Evolutionary conservation across 805 yeast genomes (phyloP).

Genomic region (Kodamaea nitidulidarum): DNA sequence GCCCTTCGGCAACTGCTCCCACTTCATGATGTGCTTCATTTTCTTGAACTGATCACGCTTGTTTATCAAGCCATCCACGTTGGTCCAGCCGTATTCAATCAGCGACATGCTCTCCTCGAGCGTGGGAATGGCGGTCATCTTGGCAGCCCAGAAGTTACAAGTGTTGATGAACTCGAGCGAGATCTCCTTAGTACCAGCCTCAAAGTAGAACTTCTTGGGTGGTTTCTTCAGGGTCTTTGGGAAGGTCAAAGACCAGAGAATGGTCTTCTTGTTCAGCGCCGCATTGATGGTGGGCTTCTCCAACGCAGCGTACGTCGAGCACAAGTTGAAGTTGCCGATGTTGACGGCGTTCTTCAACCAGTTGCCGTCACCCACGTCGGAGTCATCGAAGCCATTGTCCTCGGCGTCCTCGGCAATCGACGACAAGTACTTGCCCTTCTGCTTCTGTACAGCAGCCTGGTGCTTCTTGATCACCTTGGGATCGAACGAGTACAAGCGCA

Average conservation of each 20-base stretch:
- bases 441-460: conserved; percentile 25
- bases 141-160: conserved; percentile 88
- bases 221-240: conserved; percentile 40
- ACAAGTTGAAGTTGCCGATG: conserved; percentile 48
- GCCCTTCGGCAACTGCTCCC: conserved; percentile 42
- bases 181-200: conserved; percentile 61
- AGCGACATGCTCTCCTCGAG: conserved; percentile 66
- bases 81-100: conserved; percentile 79
- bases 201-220: conserved; percentile 50
- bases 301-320: conserved; percentile 47
- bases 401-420: conserved; percentile 13
- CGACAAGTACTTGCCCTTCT: conserved; percentile 18
- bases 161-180: conserved; percentile 70
- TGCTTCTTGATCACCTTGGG: conserved; percentile 40
- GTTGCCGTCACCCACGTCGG: conserved; percentile 55
- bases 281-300: conserved; percentile 18
- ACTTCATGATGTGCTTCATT: conserved; percentile 34
- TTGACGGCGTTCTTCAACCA: conserved; percentile 64
- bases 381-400: conserved; percentile 20
- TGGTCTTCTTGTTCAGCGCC: conserved; percentile 14
- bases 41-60: conserved; percentile 28
- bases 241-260: conserved; percentile 52
- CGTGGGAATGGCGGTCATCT: conserved; percentile 75
- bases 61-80: conserved; percentile 29
- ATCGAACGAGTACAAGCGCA: conserved; percentile 54